phyloP scores from a whole-genome alignment of 352 stramenopile genomes.

The Plasmopara muralis region DNA sequence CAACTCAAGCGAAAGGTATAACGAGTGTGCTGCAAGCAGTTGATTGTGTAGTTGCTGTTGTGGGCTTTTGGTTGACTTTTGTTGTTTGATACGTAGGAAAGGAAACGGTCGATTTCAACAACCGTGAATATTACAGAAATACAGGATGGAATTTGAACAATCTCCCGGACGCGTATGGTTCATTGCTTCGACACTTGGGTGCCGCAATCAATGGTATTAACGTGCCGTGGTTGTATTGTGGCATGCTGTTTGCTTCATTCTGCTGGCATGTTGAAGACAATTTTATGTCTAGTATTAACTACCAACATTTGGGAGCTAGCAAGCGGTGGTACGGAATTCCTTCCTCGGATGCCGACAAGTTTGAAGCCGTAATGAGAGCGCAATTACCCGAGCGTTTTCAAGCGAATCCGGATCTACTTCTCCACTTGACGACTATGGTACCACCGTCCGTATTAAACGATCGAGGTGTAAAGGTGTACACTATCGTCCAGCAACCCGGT shows the following conservation, averaged over 20 bases:
- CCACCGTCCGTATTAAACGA: conserved; percentile 41
- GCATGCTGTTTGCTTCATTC: conserved; percentile 97
- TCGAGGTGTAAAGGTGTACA: conserved; percentile 52
- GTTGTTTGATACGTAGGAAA: conserved; percentile 7
- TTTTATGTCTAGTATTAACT: conserved; percentile 99
- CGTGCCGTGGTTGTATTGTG: conserved; percentile 98
- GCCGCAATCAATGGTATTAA: conserved; percentile 96
- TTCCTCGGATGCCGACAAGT: conserved; percentile 41
- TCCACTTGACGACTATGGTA: conserved; percentile 75
- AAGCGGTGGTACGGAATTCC: conserved; percentile 95
- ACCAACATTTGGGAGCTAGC: conserved; percentile 93
- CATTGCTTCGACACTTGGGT: conserved; percentile 91
- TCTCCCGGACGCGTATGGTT: conserved; percentile 88
- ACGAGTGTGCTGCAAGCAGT: neutral
- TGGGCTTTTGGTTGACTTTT: conserved; percentile 4
- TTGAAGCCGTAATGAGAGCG: conserved; percentile 44
- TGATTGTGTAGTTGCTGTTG: neutral
- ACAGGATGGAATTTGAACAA: conserved; percentile 98
- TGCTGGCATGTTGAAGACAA: conserved; percentile 99
- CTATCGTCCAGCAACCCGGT: conserved; percentile 77
- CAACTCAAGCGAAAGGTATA: conserved; percentile 29
- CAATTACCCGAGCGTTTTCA: conserved; percentile 55
- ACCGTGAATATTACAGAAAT: conserved; percentile 66
- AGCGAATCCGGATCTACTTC: conserved; percentile 54
- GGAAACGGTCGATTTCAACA: conserved; percentile 46